A percentile compares a stretch with the other conserved stretches of the same genome.
phyloP scores from a whole-genome alignment of 78 protist genomes.

The Thecamonas trahens region DNA sequence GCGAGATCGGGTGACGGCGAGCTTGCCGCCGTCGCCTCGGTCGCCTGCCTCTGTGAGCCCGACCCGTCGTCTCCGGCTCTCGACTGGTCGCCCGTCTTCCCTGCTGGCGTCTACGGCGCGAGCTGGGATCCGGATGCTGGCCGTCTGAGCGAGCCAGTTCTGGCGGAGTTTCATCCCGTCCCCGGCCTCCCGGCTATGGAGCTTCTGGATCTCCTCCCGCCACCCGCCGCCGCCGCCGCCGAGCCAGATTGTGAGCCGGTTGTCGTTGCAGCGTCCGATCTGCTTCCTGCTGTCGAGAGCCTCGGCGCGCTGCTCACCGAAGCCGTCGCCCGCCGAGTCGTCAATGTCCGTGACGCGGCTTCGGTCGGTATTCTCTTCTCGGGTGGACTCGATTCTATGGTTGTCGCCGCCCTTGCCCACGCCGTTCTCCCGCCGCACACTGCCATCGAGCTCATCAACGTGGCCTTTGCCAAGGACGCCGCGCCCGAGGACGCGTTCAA shows the following conservation, averaged over 20 bases:
- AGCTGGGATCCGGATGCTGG: not conserved
- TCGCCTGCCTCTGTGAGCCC: not conserved
- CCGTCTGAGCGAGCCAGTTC: not conserved
- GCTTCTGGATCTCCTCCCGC: too few relatives aligned
- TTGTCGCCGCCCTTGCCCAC: slow-evolving; percentile 15
- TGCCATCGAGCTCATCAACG: slow-evolving; percentile 43
- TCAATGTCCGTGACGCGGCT: not conserved
- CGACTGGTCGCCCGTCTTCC: not conserved
- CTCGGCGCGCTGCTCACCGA: not conserved
- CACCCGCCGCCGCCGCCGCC: not conserved
- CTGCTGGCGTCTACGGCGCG: not conserved
- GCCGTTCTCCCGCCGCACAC: not conserved
- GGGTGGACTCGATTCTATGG: slow-evolving; percentile 21
- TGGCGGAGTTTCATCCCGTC: not conserved
- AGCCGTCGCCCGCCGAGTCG: not conserved
- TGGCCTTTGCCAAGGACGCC: not conserved
- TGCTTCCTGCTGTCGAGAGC: not conserved
- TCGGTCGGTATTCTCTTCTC: slow-evolving; percentile 7
- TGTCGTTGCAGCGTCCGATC: not conserved
- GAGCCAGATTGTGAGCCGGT: too few relatives aligned
- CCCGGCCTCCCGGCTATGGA: not conserved
- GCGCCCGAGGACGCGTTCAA: too few relatives aligned
- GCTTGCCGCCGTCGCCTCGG: not conserved
- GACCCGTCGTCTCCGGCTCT: not conserved
- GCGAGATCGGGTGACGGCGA: not conserved